A percentile compares a stretch with the other conserved stretches of the same genome.
These are phyloP conservation scores for Sphagnum contortum DNA, from an alignment of 225 moss, liverwort and hornwort species.

Conservation along the genomic window DNA sequence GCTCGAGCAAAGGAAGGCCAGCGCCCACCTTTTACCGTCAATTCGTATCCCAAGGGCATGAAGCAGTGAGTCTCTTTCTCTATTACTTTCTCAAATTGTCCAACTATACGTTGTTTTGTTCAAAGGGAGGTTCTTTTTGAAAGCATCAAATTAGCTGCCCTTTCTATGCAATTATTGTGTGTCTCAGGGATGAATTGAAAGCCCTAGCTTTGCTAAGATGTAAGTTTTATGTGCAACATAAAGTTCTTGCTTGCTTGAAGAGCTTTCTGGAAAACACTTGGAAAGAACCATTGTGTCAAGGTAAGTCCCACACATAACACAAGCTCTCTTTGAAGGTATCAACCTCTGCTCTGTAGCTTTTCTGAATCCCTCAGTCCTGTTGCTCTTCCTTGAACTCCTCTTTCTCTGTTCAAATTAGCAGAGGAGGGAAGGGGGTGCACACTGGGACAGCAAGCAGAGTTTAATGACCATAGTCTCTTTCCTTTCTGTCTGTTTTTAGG, in stretches of 20 bases:
- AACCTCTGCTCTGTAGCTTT: too few species aligned
- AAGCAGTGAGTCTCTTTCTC: slow-evolving; percentile 47
- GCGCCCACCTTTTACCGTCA: slow-evolving; percentile 52
- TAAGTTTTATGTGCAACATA: too few species aligned
- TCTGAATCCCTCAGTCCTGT: too few species aligned
- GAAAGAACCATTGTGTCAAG: too few species aligned
- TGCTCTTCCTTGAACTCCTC: too few species aligned
- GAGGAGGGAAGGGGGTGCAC: background rate
- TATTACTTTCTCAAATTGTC: background rate
- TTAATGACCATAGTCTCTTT: background rate
- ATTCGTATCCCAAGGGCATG: slow-evolving; percentile 47
- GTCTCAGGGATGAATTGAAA: background rate
- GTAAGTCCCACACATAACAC: too few species aligned
- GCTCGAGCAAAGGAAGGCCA: slow-evolving; percentile 25
- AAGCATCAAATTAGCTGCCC: background rate
- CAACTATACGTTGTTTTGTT: background rate
- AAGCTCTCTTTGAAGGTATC: too few species aligned
- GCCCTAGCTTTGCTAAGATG: background rate
- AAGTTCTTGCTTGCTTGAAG: too few species aligned
- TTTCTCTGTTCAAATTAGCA: too few species aligned
- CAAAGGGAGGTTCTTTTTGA: background rate
- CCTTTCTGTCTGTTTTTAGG: background rate
- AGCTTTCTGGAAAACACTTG: too few species aligned
- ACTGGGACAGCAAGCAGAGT: background rate
- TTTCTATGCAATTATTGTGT: background rate